Evolutionary conservation across 805 yeast genomes (phyloP).

Genomic region (Citeromyces nyonsensis): DNA sequence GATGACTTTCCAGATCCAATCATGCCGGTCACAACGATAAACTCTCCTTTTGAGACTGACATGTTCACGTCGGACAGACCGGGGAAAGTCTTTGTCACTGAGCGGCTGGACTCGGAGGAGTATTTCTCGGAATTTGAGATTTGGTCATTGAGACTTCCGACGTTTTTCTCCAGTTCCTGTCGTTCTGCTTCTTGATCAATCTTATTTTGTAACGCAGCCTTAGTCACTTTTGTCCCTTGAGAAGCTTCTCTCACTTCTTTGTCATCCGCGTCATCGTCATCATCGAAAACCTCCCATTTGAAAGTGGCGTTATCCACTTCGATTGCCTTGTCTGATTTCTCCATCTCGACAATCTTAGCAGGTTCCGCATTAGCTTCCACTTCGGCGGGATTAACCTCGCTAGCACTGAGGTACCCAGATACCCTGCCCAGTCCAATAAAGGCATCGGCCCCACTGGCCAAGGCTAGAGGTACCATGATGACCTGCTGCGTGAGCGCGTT

Average conservation of each 20-base stretch:
- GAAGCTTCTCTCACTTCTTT: constrained; percentile 4
- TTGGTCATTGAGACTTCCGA: background rate
- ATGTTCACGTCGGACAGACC: constrained; percentile 38
- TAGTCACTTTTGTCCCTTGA: background rate
- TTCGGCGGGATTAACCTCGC: constrained; percentile 16
- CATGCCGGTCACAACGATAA: constrained; percentile 62
- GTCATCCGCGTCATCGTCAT: constrained; percentile 13
- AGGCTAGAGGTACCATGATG: constrained; percentile 53
- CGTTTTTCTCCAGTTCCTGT: background rate
- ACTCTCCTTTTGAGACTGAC: constrained; percentile 44
- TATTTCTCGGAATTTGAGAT: background rate
- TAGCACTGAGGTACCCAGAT: constrained; percentile 27
- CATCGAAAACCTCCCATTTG: constrained; percentile 48
- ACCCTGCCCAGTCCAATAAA: constrained; percentile 43
- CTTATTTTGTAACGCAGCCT: background rate
- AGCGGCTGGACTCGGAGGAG: constrained; percentile 1
- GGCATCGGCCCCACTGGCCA: constrained; percentile 53
- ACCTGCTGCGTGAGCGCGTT: constrained; percentile 45
- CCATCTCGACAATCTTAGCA: constrained; percentile 4
- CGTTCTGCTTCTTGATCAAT: background rate
- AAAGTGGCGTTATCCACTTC: constrained; percentile 40
- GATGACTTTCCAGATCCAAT: constrained; percentile 71
- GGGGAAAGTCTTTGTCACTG: constrained; percentile 12
- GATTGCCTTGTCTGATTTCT: constrained; percentile 13
- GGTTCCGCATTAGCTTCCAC: constrained; percentile 11